Percentiles rank a stretch among this genome's conserved stretches.
phyloP scores from a whole-genome alignment of 2,329 filamentous ascomycete genomes.

The Elsinoe fawcettii region DNA sequence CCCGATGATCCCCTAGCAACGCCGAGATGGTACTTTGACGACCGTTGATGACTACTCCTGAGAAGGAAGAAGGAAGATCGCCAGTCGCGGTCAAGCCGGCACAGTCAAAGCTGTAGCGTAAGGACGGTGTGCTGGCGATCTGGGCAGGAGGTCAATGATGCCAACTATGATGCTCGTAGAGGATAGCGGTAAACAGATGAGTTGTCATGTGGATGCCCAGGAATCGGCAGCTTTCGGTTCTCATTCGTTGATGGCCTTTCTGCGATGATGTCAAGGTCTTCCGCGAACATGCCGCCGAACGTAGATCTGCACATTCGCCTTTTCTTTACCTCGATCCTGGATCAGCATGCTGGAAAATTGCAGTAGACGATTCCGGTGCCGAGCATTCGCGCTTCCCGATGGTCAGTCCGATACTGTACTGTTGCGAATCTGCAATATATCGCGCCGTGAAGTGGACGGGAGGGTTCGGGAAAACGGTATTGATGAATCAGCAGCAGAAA shows the following conservation, averaged over 20 bases:
- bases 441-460: background rate
- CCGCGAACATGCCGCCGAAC: background rate
- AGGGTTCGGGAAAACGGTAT: background rate
- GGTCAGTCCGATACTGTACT: background rate
- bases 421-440: background rate
- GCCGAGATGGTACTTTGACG: background rate
- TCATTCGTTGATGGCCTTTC: background rate
- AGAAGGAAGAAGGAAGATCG: background rate
- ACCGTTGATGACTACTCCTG: background rate
- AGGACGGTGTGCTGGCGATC: slow-evolving; percentile 2
- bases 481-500: background rate
- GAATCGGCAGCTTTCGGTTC: background rate
- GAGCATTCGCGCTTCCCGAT: background rate
- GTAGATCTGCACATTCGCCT: background rate
- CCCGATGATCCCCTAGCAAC: background rate
- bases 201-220: background rate
- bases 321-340: background rate
- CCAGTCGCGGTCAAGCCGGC: background rate
- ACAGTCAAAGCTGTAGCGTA: background rate
- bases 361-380: background rate
- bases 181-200: background rate
- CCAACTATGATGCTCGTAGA: slow-evolving; percentile 1
- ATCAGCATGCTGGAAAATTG: background rate
- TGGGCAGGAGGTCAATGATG: background rate
- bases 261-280: slow-evolving; percentile 1